Evolutionary conservation across 2,329 filamentous ascomycete species (phyloP).

Genomic region (Pseudogymnoascus sp.): DNA sequence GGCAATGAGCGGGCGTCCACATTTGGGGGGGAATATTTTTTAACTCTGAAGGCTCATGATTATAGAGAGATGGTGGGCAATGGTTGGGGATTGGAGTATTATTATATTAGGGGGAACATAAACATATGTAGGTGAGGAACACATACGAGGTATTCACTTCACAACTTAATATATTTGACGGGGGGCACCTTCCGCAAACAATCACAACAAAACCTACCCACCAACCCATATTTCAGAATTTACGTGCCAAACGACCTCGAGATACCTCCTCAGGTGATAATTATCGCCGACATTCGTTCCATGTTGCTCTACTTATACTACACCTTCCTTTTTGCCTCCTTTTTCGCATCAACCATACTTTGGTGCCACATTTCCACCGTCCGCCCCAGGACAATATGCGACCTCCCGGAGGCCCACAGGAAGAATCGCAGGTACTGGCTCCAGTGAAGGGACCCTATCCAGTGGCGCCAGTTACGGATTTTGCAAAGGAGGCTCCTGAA

Average conservation of each 20-base stretch:
- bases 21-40: neutral
- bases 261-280: neutral
- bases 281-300: constrained; percentile 3
- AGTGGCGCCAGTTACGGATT: no score
- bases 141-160: neutral
- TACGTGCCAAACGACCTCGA: neutral
- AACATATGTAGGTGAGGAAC: neutral
- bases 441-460: neutral
- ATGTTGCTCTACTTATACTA: neutral
- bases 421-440: neutral
- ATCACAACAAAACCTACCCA: neutral
- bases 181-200: constrained; percentile 5
- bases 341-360: neutral
- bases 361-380: neutral
- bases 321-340: neutral
- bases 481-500: neutral
- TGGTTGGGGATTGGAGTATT: neutral
- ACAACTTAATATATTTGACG: neutral
- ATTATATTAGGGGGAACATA: neutral
- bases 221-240: neutral
- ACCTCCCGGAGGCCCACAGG: neutral
- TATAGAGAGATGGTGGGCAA: neutral
- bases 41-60: neutral
- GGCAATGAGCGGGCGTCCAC: neutral
- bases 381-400: constrained; percentile 1